phyloP scores from a whole-genome alignment of 345 rosid genomes.

The Litchi chinensis region DNA sequence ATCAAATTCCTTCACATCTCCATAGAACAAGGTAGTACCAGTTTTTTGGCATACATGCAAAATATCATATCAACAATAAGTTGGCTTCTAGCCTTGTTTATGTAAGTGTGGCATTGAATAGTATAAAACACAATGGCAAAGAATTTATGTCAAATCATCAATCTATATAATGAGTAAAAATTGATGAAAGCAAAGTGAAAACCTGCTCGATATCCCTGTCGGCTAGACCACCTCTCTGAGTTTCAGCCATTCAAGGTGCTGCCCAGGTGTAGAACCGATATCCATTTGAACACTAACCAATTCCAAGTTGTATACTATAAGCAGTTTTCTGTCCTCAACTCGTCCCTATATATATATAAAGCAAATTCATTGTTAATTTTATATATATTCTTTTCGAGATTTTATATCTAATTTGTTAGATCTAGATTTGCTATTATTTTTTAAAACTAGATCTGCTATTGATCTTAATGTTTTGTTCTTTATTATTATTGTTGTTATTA shows the following conservation, averaged over 20 bases:
- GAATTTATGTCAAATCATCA: background rate
- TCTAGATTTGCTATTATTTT: no score
- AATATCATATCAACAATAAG: no score
- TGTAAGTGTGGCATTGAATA: background rate
- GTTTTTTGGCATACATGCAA: background rate
- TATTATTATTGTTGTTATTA: no score
- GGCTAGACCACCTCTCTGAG: slow-evolving; percentile 59
- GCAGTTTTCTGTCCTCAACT: slow-evolving; percentile 17
- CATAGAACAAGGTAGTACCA: background rate
- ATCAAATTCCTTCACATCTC: background rate
- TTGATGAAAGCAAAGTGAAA: slow-evolving; percentile 10
- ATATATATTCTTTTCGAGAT: no score
- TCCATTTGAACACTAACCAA: slow-evolving; percentile 54
- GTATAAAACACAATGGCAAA: background rate
- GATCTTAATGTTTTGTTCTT: no score
- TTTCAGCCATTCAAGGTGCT: slow-evolving; percentile 77
- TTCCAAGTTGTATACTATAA: slow-evolving; percentile 27
- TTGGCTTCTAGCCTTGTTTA: no score
- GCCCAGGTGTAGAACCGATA: slow-evolving; percentile 36
- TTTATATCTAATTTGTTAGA: no score
- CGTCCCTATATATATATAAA: slow-evolving; percentile 22
- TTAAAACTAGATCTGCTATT: no score
- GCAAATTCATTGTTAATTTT: no score
- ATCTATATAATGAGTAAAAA: background rate
- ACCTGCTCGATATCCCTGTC: slow-evolving; percentile 92